phyloP scores from a whole-genome alignment of 768 basidiomycete genomes.

The Gloeopeniophorella convolvens region DNA sequence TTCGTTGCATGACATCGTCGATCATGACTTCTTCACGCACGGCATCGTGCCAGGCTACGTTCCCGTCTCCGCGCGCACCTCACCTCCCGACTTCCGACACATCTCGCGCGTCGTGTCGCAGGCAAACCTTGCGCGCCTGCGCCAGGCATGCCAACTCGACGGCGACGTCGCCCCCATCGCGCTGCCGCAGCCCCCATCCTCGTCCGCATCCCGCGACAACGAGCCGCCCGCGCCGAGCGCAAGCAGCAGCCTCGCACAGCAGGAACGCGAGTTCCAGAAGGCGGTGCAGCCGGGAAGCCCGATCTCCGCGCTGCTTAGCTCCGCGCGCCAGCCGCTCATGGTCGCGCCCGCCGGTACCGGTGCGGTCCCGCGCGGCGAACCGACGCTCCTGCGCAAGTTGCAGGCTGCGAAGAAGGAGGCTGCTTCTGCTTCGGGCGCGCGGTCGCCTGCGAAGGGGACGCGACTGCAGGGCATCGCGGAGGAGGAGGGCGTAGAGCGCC shows the following conservation, averaged over 20 bases:
- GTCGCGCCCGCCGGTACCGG: slow-evolving; percentile 44
- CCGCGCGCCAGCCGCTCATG: slow-evolving; percentile 81
- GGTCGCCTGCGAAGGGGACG: slow-evolving; percentile 43
- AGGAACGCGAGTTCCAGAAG: slow-evolving; percentile 95
- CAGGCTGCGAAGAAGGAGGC: slow-evolving; percentile 44
- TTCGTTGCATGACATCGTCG: slow-evolving; percentile 75
- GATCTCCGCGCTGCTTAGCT: slow-evolving; percentile 84
- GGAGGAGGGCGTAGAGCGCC: slow-evolving; percentile 29
- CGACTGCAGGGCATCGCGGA: slow-evolving; percentile 43
- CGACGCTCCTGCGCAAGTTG: slow-evolving; percentile 45
- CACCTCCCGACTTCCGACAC: slow-evolving; percentile 66
- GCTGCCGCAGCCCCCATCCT: slow-evolving; percentile 34
- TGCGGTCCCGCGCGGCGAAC: slow-evolving; percentile 34
- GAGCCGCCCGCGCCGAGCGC: slow-evolving; percentile 11
- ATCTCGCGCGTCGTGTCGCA: slow-evolving; percentile 55
- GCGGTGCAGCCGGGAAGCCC: slow-evolving; percentile 95
- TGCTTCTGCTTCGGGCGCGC: too few relatives aligned
- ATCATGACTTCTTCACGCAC: slow-evolving; percentile 75
- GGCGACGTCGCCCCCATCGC: slow-evolving; percentile 46
- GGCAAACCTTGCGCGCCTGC: slow-evolving; percentile 62
- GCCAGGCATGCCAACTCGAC: slow-evolving; percentile 57
- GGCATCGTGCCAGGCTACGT: slow-evolving; percentile 80
- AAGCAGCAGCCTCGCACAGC: slow-evolving; percentile 64
- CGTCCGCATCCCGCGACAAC: slow-evolving; percentile 20
- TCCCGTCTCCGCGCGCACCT: slow-evolving; percentile 71